phyloP scores from a whole-genome alignment of 192 early-diverging fungal species.

The Gaertneriomyces semiglobifer region DNA sequence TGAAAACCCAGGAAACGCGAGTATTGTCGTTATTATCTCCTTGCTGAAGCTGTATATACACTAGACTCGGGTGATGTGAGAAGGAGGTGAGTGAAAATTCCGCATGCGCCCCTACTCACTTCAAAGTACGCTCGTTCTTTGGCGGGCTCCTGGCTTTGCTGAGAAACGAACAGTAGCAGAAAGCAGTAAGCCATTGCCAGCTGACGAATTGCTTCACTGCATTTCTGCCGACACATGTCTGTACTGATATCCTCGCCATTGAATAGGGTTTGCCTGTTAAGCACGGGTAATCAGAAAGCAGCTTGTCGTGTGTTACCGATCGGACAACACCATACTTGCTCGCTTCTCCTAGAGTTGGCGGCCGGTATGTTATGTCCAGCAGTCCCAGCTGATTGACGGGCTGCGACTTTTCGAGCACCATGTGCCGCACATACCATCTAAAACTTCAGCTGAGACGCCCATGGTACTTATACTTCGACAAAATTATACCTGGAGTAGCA shows the following conservation, averaged over 20 bases:
- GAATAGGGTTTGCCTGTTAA: neutral
- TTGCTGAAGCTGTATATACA: constrained; percentile 45
- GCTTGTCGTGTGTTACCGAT: constrained; percentile 9
- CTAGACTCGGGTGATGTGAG: constrained; percentile 19
- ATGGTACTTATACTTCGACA: neutral
- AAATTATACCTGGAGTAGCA: constrained; percentile 15
- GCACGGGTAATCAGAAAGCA: neutral
- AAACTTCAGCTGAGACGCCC: neutral
- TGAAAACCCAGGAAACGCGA: constrained; percentile 27
- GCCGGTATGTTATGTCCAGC: constrained; percentile 4
- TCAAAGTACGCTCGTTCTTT: constrained; percentile 50
- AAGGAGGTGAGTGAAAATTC: neutral
- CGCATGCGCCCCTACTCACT: constrained; percentile 17
- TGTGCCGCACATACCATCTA: constrained; percentile 21
- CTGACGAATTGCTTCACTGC: constrained; percentile 20
- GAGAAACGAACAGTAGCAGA: constrained; percentile 37
- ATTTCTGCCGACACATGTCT: constrained; percentile 4
- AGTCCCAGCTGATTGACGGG: constrained; percentile 16
- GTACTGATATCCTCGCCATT: constrained; percentile 17
- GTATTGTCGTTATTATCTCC: constrained; percentile 27
- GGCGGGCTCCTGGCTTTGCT: constrained; percentile 33
- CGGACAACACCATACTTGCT: neutral
- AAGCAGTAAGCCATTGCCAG: constrained; percentile 49
- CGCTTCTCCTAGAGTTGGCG: constrained; percentile 19
- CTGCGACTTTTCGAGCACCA: constrained; percentile 24